Base-by-base conservation (phyloP, 2,329 filamentous ascomycete genomes). In the Chalaropsis ovoidea region DNA sequence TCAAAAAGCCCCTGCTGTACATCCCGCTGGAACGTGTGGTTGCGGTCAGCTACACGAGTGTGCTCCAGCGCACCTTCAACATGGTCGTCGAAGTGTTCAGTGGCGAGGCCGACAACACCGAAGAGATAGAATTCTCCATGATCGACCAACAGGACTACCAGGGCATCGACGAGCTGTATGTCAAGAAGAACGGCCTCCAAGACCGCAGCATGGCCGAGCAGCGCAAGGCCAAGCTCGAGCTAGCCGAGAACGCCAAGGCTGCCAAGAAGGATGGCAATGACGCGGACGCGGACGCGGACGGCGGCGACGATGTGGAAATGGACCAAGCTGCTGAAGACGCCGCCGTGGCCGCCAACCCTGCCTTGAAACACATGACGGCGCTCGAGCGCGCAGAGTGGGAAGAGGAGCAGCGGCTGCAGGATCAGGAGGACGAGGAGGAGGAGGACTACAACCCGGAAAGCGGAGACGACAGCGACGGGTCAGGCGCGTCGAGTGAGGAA, bases 191-290 rank as follows among this genome's bases (percentile, higher is more conserved):
- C 69, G 78, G 81, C 0, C 77, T 88, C 31, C 82, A 86, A 68
- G 85, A 88, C 70, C 77, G 83, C 67, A 87, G 85, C 71, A 84
- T 88, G 83, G 85, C 85, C 0, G 85, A 88, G 71, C 81, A 83
- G 71, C 75, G 86, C 63, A 85, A 85, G 70, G 86, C 83, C 1
- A 87, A 86, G 78, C 76, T 80, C 35, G 78, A 85, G 72, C 73
- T 86, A 63, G 80, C 81, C 2, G 83, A 86, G 71, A 86, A 86
- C 69, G 77, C 75, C 22, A 79, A 79, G 70, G 77, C 74, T 43
- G 72, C 74, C 56, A 81, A 80, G 71, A 79, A 78, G 71, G 75
- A 63, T 19, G 52, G 43, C 27, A 47, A n/a, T 70, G 43, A 19
- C 3, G 73, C 73, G 0, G 76, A 77, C 15, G 79, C 74, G 0